phyloP scores from a whole-genome alignment of 345 rosid genomes.

The Boechera divaricarpa region DNA sequence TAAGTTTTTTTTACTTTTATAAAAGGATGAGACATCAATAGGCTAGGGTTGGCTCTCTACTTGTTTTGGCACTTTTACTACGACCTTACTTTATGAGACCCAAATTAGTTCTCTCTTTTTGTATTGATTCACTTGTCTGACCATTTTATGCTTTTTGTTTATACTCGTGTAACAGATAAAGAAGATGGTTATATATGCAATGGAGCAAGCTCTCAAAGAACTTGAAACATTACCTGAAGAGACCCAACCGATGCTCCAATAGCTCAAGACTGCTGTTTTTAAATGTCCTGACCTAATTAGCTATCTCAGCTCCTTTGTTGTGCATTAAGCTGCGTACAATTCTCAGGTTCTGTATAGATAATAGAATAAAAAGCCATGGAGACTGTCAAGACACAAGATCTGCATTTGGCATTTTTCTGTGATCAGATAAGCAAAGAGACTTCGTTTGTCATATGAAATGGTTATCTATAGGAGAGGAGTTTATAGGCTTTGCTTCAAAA shows the following conservation, averaged over 20 bases:
- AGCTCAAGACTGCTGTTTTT: background rate
- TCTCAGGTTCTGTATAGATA: background rate
- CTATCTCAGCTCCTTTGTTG: background rate
- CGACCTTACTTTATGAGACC: background rate
- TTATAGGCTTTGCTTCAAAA: background rate
- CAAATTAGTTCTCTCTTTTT: background rate
- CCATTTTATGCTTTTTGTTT: conserved; percentile 3
- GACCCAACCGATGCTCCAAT: background rate
- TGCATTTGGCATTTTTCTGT: background rate
- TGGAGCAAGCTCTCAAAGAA: conserved; percentile 49
- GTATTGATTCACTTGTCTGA: background rate
- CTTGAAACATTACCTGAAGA: conserved; percentile 13
- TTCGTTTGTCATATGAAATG: too few species aligned
- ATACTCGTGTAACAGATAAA: conserved; percentile 58
- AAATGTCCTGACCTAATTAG: background rate
- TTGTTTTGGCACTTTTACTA: background rate
- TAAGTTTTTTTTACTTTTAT: background rate
- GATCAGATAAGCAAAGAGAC: background rate
- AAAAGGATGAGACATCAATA: background rate
- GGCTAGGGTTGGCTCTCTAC: background rate
- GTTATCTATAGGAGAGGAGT: background rate
- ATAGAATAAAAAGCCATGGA: background rate
- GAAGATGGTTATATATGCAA: conserved; percentile 79
- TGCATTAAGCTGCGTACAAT: conserved; percentile 3
- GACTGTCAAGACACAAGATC: background rate